A percentile compares a stretch with the other conserved stretches of the same genome.
Conservation (phyloP, 2,329 filamentous ascomycete genomes). For the Ilyonectria mors-panacis region DNA sequence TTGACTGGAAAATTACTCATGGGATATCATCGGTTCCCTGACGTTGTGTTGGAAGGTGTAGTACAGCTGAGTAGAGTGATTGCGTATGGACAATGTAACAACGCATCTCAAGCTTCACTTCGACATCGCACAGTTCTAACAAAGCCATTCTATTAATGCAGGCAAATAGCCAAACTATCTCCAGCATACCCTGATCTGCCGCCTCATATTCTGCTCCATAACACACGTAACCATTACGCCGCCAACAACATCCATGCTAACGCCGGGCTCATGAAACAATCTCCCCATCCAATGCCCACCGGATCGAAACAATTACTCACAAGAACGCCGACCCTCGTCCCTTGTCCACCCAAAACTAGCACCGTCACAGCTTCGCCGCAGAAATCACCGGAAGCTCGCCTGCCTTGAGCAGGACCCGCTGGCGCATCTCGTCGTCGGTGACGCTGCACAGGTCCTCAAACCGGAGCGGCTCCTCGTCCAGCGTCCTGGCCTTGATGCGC, state of each 20-base stretch:
- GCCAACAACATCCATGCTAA: background rate
- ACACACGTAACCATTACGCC: background rate
- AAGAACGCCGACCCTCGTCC: background rate
- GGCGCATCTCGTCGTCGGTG: conserved; percentile 59
- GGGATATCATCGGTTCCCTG: no score
- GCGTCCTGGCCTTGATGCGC: conserved; percentile 64
- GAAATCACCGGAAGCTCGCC: conserved; percentile 26
- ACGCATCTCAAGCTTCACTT: no score
- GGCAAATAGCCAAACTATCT: no score
- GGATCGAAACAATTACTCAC: background rate
- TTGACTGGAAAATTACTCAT: no score
- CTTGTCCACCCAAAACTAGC: background rate
- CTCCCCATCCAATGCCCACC: background rate
- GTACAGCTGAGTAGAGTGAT: no score
- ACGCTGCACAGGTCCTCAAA: conserved; percentile 61
- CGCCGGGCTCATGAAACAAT: conserved; percentile 51
- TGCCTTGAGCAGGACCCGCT: conserved; percentile 53
- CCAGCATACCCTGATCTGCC: no score
- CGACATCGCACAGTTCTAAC: no score
- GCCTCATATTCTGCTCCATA: no score
- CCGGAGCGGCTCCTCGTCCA: conserved; percentile 63
- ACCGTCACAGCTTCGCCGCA: conserved; percentile 51
- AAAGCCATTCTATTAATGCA: no score
- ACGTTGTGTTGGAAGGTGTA: no score
- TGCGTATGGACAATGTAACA: no score